These are phyloP conservation scores for Lolium rigidum DNA, from an alignment of 176 grass and related monocot genomes.

Conservation along the genomic window DNA sequence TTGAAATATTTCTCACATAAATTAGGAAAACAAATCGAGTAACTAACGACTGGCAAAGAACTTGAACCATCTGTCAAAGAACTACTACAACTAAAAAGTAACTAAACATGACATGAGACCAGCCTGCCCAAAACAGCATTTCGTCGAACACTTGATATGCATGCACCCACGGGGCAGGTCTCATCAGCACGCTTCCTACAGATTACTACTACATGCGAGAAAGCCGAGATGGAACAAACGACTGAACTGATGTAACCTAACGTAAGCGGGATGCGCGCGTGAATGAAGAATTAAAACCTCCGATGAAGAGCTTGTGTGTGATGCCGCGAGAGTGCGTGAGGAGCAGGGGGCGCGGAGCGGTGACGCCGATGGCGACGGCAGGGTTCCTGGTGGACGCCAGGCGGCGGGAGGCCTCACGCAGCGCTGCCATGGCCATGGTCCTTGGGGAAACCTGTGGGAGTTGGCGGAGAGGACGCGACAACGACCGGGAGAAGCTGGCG, in stretches of 20 bases:
- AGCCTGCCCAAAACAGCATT: neutral
- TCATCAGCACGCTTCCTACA: neutral
- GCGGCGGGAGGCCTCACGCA: slow-evolving; percentile 40
- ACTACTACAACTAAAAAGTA: neutral
- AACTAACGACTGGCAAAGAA: neutral
- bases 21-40: neutral
- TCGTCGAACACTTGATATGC: slow-evolving; percentile 35
- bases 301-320: slow-evolving; percentile 56
- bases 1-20: neutral
- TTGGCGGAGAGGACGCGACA: neutral
- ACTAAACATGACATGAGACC: neutral
- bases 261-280: neutral
- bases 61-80: neutral
- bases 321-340: slow-evolving; percentile 47
- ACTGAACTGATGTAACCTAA: neutral
- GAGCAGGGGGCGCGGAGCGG: slow-evolving; percentile 18
- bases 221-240: neutral
- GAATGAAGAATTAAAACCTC: slow-evolving; percentile 32
- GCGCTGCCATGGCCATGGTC: slow-evolving; percentile 47
- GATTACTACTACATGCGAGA: neutral
- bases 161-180: neutral
- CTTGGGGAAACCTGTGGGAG: neutral
- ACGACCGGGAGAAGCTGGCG: neutral
- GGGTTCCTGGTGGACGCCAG: slow-evolving; percentile 8
- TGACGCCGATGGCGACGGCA: neutral